Evolutionary conservation across 169 alveolate species (phyloP).

Genomic region (Plasmodium gonderi): DNA sequence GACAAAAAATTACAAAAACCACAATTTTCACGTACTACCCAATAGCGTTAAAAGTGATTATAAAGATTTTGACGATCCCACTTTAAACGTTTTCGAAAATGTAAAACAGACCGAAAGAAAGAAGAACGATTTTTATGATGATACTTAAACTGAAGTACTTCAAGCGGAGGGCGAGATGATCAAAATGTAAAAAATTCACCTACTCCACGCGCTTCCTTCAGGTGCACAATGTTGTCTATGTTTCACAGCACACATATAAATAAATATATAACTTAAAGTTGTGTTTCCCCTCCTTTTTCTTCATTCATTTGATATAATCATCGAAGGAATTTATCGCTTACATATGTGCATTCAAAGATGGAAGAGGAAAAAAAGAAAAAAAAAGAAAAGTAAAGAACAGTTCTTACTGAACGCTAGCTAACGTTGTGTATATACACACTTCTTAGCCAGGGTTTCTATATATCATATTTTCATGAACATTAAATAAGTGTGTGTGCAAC

Average conservation of each 20-base stretch:
- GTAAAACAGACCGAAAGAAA: slow-evolving; percentile 19
- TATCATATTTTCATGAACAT: background rate
- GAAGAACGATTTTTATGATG: slow-evolving; percentile 59
- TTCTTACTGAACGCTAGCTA: no score
- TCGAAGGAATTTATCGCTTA: no score
- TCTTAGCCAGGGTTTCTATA: background rate
- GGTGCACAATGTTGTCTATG: background rate
- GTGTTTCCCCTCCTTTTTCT: no score
- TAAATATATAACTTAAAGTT: no score
- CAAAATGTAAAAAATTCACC: no score
- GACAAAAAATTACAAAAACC: slow-evolving; percentile 26
- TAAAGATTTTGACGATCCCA: slow-evolving; percentile 67
- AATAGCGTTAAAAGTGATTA: slow-evolving; percentile 19
- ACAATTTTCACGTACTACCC: slow-evolving; percentile 32
- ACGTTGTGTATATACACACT: background rate
- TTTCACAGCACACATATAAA: no score
- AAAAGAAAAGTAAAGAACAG: background rate
- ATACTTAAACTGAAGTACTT: background rate
- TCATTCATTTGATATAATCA: no score
- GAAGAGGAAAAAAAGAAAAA: background rate
- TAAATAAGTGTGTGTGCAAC: no score
- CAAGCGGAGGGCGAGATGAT: background rate
- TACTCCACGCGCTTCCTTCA: no score
- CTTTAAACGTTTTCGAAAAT: slow-evolving; percentile 26
- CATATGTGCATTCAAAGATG: background rate